A percentile compares a stretch with the other conserved stretches of the same genome.
phyloP scores from a whole-genome alignment of 148 eudicot species.

The Tetragonia tetragonoides region DNA sequence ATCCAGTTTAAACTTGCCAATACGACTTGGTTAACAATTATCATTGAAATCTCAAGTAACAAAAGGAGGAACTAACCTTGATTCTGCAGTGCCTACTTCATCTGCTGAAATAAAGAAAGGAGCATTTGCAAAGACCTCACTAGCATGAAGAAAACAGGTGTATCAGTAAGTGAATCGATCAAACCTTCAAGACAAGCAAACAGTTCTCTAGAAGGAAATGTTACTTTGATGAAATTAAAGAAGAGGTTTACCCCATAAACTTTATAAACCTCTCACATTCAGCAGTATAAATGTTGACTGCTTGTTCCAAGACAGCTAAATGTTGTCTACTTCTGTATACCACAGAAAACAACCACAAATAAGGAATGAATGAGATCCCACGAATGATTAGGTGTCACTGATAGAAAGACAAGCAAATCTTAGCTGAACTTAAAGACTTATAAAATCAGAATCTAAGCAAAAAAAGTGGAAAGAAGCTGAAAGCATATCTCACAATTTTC shows the following conservation, averaged over 20 bases:
- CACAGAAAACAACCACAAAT: background rate
- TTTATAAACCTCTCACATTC: conserved; percentile 80
- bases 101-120: conserved; percentile 95
- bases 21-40: background rate
- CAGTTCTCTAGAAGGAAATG: background rate
- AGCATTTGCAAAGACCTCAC: conserved; percentile 92
- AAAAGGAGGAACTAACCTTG: conserved; percentile 42
- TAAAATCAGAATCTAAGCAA: background rate
- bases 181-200: background rate
- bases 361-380: conserved; percentile 12
- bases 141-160: conserved; percentile 31
- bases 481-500: conserved; percentile 61
- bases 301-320: conserved; percentile 55
- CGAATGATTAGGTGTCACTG: background rate
- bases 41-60: background rate
- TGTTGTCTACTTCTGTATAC: conserved; percentile 54
- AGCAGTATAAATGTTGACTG: conserved; percentile 61
- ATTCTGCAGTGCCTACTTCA: conserved; percentile 64
- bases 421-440: conserved; percentile 2
- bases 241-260: conserved; percentile 66
- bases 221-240: conserved; percentile 13
- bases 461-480: conserved; percentile 8
- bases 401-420: conserved; percentile 1
- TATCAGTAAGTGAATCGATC: conserved; percentile 19
- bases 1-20: too few relatives aligned